Evolutionary conservation across 2,329 filamentous ascomycete genomes (phyloP), one percentile per base, ranked within the genome.

Genomic region (Colletotrichum aenigma): DNA sequence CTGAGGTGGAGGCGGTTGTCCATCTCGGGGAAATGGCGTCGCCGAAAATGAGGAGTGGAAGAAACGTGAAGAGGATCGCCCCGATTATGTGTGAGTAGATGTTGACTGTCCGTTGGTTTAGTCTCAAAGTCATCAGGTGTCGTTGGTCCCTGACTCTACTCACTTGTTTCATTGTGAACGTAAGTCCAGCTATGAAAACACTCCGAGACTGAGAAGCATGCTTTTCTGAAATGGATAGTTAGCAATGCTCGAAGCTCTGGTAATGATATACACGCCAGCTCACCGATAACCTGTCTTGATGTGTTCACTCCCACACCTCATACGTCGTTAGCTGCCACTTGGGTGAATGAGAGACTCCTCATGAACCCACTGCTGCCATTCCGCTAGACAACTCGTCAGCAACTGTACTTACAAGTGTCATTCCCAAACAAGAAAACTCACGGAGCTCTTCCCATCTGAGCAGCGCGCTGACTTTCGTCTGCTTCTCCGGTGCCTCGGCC

Each of bases 51-150:
- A 82, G 83, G 16, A 83, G 30, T 2, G 86, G 85, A 55, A 88
- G 77, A 13, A 75, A 73, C 10, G 84, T 61, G 78, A 89, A 89
- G 21, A 87, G 18, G 6, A 82, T n/a, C 3, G 84, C 81, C 9
- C 86, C 87, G 38, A 87, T 43, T 3, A 87, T 74, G 76, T 88
- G 88, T 2, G 87, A 88, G 75, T 83, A 86, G 21, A 89, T 89
- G 77, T 88, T 89, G 18, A 88, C 86, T 87, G 55, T 64, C 9
- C 36, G 34, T 4, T 8, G 32, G 13, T 36, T 38, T 6, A 34
- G n/a, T 24, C 12, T 16, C 30, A 32, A 16, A 38, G n/a, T 64
- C 1, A 2, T 26, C 8, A n/a, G 10, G 21, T 15, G 28, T 48
- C 12, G 13, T n/a, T 32, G 34, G 12, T 8, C 8, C 16, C 8